Base-by-base conservation (phyloP, 768 basidiomycete species). In the Suillus luteus region DNA sequence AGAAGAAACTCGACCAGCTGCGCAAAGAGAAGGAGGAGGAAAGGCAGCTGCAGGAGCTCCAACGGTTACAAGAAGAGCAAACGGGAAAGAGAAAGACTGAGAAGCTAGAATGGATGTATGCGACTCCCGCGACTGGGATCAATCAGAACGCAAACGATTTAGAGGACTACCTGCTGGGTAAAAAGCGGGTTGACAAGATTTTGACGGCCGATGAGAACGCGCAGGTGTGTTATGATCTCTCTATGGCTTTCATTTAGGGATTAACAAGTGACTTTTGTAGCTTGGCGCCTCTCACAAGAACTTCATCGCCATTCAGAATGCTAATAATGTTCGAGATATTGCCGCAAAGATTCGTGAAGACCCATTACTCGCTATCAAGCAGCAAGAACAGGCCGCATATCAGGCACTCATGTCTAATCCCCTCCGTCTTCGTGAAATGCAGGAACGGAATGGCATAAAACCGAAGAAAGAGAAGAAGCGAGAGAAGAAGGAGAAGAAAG, bases 21-120 rank as follows among this genome's bases (percentile, higher is more conserved):
- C 88, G 95, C 65, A 99, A 99, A 76, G 97, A 99, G 78, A 92
- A 93, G 70, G 96, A 97, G 72, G 97, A 99, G 73, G 97, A 99
- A 74, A 85, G 97, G 7, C 96, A 98, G 73, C 77, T 99, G 1
- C 95, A 96, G 68, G 97, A 99, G 70, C 86, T 99, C 9, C 97
- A 99, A 74, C 86, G 96, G 59, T 77, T 99, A 62, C 96, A 99
- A 75, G 95, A 96, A 74, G 92, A 93, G 68, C 88, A 96, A 67
- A 98, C 96, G 11, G 96, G 96, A 40, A 95, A 91, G 82, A 97
- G 96, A 78, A 81, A 93, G 67, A 87, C 90, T 59, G 96, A 98
- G 78, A 95, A 95, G 73, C 76, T 99, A 57, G 97, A 99, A 75
- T 99, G 97, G 97, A 96, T 99, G 94, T 99, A 99, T 79, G 82